Percentiles rank a stretch among this genome's conserved stretches.
phyloP scores from a whole-genome alignment of 495 filamentous ascomycete genomes.

The Penicillium parvum region DNA sequence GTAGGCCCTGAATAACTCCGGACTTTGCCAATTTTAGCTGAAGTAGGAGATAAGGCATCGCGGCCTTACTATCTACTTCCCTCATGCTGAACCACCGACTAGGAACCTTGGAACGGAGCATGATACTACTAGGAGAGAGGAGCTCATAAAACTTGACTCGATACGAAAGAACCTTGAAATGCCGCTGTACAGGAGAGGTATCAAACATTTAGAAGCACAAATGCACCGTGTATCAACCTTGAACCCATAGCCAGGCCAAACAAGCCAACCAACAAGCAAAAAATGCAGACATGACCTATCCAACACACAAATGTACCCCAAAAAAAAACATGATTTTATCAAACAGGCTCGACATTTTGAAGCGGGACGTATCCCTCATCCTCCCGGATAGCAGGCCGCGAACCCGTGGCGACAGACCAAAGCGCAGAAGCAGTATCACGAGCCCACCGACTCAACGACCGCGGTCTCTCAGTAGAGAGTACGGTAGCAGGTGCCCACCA shows the following conservation, averaged over 20 bases:
- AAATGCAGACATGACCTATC: neutral
- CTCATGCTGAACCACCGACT: no score
- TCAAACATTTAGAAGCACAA: conserved; percentile 8
- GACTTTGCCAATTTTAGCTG: neutral
- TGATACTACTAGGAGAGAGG: no score
- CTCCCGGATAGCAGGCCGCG: conserved; percentile 12
- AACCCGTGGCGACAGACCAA: conserved; percentile 31
- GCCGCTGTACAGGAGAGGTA: conserved; percentile 14
- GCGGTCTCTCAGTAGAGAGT: conserved; percentile 19
- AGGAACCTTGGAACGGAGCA: no score
- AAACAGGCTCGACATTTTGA: conserved; percentile 36
- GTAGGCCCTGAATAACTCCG: neutral
- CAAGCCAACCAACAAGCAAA: neutral
- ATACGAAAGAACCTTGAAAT: neutral
- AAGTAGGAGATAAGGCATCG: neutral
- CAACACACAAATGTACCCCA: neutral
- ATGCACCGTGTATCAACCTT: no score
- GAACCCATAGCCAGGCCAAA: no score
- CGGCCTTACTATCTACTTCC: no score
- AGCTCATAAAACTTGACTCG: neutral
- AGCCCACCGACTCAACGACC: conserved; percentile 17
- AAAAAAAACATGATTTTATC: neutral
- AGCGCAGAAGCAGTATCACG: conserved; percentile 12
- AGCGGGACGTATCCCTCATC: conserved; percentile 45
- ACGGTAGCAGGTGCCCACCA: conserved; percentile 32